A percentile compares a stretch with the other conserved stretches of the same genome.
These are phyloP conservation scores for Takashimella koratensis DNA, from an alignment of 1,284 basidiomycete species.

Conservation along the genomic window DNA sequence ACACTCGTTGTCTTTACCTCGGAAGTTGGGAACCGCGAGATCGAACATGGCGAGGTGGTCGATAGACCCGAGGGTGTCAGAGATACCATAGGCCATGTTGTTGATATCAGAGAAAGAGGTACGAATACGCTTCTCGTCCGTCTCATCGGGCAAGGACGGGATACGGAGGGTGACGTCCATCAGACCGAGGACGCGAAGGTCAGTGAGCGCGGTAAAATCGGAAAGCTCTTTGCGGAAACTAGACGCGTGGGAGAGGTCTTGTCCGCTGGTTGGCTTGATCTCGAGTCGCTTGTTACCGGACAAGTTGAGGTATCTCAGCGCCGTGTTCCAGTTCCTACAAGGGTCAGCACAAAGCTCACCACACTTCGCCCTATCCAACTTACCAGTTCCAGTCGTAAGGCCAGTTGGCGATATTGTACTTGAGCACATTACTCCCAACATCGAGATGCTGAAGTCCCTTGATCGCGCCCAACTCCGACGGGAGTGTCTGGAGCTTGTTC, in stretches of 20 bases:
- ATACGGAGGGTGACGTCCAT: constrained; percentile 96
- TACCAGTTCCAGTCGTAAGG: constrained; percentile 99
- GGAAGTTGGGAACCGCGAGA: constrained; percentile 85
- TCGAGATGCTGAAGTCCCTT: constrained; percentile 78
- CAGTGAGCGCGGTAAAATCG: constrained; percentile 78
- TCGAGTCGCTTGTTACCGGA: constrained; percentile 85
- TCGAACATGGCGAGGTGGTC: constrained; percentile 87
- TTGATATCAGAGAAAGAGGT: constrained; percentile 88
- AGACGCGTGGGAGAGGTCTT: constrained; percentile 48
- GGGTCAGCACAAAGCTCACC: constrained; percentile 1
- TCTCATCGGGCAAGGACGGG: constrained; percentile 82
- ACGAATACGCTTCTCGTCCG: constrained; percentile 83
- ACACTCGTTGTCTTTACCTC: constrained; percentile 72
- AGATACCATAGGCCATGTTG: constrained; percentile 93
- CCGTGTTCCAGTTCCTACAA: constrained; percentile 89
- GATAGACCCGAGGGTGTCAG: constrained; percentile 78
- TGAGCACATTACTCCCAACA: constrained; percentile 89
- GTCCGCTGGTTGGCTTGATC: constrained; percentile 65
- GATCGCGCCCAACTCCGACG: constrained; percentile 83
- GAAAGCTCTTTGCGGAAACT: constrained; percentile 58
- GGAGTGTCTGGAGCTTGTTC: constrained; percentile 88
- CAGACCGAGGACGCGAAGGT: constrained; percentile 83
- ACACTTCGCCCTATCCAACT: no score
- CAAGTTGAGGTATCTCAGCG: constrained; percentile 83
- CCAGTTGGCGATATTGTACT: constrained; percentile 98